Conservation (phyloP, 345 rosid genomes). For the Dimocarpus longan region DNA sequence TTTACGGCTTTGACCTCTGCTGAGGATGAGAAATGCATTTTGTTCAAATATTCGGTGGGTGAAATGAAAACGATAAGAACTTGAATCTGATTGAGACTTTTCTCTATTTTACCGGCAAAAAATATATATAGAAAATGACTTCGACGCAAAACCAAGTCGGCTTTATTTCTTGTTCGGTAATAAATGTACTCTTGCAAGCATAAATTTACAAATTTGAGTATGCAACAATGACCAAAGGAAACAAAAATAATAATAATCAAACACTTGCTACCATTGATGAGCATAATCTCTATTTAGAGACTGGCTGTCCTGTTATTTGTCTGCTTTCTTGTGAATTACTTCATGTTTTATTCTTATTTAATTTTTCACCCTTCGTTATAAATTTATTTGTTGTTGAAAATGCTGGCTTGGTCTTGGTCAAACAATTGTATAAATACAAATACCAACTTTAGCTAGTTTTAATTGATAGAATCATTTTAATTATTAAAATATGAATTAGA, state of each 20-base stretch:
- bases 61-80: neutral
- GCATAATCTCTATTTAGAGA: neutral
- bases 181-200: neutral
- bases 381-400: too few relatives aligned
- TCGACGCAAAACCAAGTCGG: slow-evolving; percentile 8
- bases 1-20: neutral
- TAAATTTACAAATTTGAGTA: neutral
- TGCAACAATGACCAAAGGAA: neutral
- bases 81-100: neutral
- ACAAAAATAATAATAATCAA: neutral
- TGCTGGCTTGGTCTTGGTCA: neutral
- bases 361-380: neutral
- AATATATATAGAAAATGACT: neutral
- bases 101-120: neutral
- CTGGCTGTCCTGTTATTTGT: neutral
- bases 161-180: slow-evolving; percentile 9
- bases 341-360: neutral
- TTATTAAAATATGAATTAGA: too few relatives aligned
- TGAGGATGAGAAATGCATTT: neutral
- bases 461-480: too few relatives aligned
- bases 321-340: neutral
- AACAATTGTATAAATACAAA: too few relatives aligned
- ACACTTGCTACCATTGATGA: neutral
- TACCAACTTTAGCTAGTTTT: too few relatives aligned
- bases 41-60: neutral